These are phyloP conservation scores for Lipomyces yamanashiensis DNA, from an alignment of 805 yeast genomes.

Conservation along the genomic window DNA sequence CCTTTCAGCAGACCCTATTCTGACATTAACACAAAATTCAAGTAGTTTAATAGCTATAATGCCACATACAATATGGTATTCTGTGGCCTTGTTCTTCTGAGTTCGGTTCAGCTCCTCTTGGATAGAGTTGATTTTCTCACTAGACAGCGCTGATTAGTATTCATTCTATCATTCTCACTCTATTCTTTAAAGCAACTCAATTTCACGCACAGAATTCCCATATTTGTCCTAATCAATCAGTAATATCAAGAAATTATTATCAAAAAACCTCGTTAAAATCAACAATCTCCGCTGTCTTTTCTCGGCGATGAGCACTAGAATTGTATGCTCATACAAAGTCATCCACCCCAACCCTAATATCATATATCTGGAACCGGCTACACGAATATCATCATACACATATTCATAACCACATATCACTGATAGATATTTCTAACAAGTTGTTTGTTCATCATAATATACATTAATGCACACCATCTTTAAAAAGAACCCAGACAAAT, in stretches of 20 bases:
- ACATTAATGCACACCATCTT: background rate
- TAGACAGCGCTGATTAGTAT: background rate
- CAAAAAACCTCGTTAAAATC: background rate
- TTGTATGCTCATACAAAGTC: background rate
- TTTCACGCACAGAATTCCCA: constrained; percentile 27
- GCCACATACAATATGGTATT: constrained; percentile 73
- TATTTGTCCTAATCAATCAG: background rate
- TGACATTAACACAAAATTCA: background rate
- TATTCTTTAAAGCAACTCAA: background rate
- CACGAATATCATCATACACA: no score
- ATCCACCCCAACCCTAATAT: background rate
- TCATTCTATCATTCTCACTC: background rate
- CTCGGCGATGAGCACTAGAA: background rate
- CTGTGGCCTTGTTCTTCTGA: constrained; percentile 97
- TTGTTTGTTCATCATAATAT: background rate
- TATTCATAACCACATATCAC: background rate
- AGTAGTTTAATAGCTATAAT: background rate
- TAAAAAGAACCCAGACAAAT: background rate
- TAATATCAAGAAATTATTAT: background rate
- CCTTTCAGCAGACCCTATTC: constrained; percentile 75
- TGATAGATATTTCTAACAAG: background rate
- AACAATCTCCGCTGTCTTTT: no score
- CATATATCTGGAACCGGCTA: no score
- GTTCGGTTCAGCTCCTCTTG: constrained; percentile 94
- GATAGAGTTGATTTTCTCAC: constrained; percentile 51